Percentiles rank a stretch among this genome's conserved stretches.
phyloP scores from a whole-genome alignment of 1,139 yeast genomes.

The Taphrina wiesneri region DNA sequence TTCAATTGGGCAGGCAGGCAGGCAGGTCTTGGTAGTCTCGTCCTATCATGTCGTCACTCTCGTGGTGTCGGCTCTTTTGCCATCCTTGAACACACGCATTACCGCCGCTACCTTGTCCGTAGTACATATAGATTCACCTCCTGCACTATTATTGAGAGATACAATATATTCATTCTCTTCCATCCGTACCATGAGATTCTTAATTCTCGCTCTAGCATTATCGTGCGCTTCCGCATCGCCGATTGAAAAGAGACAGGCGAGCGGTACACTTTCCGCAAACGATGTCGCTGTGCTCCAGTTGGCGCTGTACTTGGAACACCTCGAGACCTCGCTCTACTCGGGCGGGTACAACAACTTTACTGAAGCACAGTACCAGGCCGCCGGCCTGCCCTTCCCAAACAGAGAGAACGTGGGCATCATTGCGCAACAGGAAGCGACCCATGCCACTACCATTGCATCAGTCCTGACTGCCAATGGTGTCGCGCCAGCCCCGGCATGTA shows the following conservation, averaged over 20 bases:
- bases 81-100: too few species aligned
- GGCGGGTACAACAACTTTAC: slow-evolving; percentile 34
- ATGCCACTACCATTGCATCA: slow-evolving; percentile 3
- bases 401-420: slow-evolving; percentile 36
- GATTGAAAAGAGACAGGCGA: slow-evolving; percentile 14
- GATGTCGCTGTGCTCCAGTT: slow-evolving; percentile 39
- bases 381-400: slow-evolving; percentile 36
- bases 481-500: slow-evolving; percentile 38
- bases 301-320: slow-evolving; percentile 39
- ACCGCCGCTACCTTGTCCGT: too few species aligned
- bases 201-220: slow-evolving; percentile 10
- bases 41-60: not conserved
- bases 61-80: too few species aligned
- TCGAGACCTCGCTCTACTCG: slow-evolving; percentile 38
- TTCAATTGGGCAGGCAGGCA: too few species aligned
- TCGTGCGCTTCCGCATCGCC: slow-evolving; percentile 13
- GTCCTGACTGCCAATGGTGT: slow-evolving; percentile 15
- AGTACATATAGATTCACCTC: too few species aligned
- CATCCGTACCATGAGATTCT: slow-evolving; percentile 10
- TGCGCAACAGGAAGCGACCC: slow-evolving; percentile 26
- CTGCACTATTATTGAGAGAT: too few species aligned
- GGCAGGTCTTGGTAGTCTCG: too few species aligned
- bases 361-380: slow-evolving; percentile 35
- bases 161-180: not conserved
- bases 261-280: slow-evolving; percentile 16